Evolutionary conservation across 1,139 yeast genomes (phyloP).

Genomic region (Zygoascus sp.): DNA sequence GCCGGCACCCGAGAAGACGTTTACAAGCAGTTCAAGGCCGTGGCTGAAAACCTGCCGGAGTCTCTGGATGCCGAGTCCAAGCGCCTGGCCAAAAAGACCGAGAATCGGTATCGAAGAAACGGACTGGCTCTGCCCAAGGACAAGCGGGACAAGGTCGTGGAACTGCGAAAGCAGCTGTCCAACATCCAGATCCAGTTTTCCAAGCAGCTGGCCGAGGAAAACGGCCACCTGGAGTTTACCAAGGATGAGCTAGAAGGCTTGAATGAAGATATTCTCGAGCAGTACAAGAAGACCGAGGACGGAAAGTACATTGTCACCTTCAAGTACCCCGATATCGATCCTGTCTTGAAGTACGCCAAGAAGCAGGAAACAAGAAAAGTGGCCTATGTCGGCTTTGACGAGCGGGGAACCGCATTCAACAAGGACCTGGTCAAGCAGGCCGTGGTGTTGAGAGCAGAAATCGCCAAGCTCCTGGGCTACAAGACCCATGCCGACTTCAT

Average conservation of each 20-base stretch:
- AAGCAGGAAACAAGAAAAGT: conserved; percentile 58
- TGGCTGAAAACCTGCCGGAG: conserved; percentile 38
- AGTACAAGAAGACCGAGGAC: conserved; percentile 47
- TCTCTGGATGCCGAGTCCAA: conserved; percentile 50
- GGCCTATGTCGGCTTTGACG: conserved; percentile 63
- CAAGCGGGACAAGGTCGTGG: conserved; percentile 52
- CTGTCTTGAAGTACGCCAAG: conserved; percentile 68
- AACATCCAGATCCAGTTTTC: conserved; percentile 53
- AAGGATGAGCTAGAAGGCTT: conserved; percentile 68
- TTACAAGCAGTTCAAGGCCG: conserved; percentile 51
- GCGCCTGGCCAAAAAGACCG: conserved; percentile 53
- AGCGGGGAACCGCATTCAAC: conserved; percentile 57
- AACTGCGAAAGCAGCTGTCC: conserved; percentile 56
- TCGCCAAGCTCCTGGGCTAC: conserved; percentile 64
- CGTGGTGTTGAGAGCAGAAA: conserved; percentile 53
- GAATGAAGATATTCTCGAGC: conserved; percentile 56
- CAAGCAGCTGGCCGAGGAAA: conserved; percentile 68
- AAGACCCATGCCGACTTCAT: conserved; percentile 61
- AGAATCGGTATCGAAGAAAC: conserved; percentile 54
- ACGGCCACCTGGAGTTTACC: conserved; percentile 55
- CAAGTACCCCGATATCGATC: conserved; percentile 75
- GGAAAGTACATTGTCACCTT: conserved; percentile 65
- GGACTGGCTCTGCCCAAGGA: conserved; percentile 61
- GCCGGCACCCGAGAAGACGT: conserved; percentile 65
- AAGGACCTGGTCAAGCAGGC: conserved; percentile 56